Evolutionary conservation across 2,329 filamentous ascomycete species (phyloP).

Genomic region (Arachnomyces sp.): DNA sequence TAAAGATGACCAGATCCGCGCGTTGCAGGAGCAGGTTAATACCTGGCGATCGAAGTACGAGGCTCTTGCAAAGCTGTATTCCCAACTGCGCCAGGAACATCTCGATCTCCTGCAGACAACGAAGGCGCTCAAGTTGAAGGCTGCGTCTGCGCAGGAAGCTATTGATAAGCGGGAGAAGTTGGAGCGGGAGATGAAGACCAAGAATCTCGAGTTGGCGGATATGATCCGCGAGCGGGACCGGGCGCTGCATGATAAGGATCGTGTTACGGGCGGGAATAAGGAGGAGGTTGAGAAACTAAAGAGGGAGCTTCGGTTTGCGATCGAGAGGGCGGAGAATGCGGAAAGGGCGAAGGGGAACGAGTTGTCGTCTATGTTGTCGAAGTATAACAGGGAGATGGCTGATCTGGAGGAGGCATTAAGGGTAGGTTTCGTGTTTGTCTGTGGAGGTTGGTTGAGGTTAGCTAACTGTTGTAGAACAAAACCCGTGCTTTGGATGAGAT

Average conservation of each 20-base stretch:
- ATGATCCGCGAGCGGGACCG: conserved; percentile 97
- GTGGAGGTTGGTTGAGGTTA: conserved; percentile 8
- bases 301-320: conserved; percentile 83
- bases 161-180: conserved; percentile 92
- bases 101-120: conserved; percentile 92
- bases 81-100: conserved; percentile 89
- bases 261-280: conserved; percentile 73
- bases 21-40: conserved; percentile 93
- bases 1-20: conserved; percentile 87
- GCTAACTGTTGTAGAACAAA: conserved; percentile 55
- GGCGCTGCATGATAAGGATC: conserved; percentile 86
- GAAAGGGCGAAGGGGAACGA: conserved; percentile 92
- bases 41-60: conserved; percentile 98
- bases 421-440: conserved; percentile 21
- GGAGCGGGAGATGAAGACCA: conserved; percentile 96
- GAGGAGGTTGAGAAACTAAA: conserved; percentile 93
- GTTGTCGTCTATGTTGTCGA: conserved; percentile 84
- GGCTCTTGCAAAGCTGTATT: conserved; percentile 91
- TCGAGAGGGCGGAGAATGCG: conserved; percentile 83
- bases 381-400: conserved; percentile 95
- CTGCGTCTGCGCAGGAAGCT: conserved; percentile 91
- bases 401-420: conserved; percentile 87
- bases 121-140: conserved; percentile 92
- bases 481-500: conserved; percentile 77
- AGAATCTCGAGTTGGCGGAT: conserved; percentile 95